phyloP scores from a whole-genome alignment of 2,329 filamentous ascomycete species.

The Lasiodiplodia sp. region DNA sequence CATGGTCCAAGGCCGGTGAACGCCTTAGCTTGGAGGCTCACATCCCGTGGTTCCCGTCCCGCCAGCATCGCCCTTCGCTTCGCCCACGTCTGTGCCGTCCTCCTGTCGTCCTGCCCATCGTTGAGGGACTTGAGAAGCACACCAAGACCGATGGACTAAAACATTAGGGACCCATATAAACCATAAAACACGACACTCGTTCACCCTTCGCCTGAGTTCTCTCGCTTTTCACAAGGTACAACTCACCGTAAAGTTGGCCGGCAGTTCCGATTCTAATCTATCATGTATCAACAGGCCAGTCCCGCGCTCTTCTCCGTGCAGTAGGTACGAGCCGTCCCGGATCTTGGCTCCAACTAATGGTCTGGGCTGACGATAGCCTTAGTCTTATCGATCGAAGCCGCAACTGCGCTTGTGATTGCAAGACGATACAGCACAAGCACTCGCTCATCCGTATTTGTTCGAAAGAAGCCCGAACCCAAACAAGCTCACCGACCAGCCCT shows the following conservation, averaged over 20 bases:
- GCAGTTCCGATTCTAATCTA: background rate
- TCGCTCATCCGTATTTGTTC: slow-evolving; percentile 4
- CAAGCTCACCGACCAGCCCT: background rate
- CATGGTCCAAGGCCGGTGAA: background rate
- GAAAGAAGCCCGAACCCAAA: background rate
- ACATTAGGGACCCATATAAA: background rate
- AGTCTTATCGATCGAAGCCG: slow-evolving; percentile 17
- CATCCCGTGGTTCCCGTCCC: background rate
- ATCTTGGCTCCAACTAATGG: background rate
- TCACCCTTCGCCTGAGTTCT: background rate
- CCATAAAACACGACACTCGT: slow-evolving; percentile 3
- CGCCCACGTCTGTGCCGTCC: background rate
- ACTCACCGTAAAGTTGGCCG: too few species aligned
- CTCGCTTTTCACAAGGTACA: background rate
- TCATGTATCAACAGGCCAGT: slow-evolving; percentile 11
- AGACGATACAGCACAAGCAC: background rate
- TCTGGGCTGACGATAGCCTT: slow-evolving; percentile 13
- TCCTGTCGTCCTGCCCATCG: background rate
- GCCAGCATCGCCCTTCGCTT: background rate
- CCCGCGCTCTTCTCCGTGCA: slow-evolving; percentile 13
- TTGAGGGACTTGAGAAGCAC: background rate
- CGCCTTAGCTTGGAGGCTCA: background rate
- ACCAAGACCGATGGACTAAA: background rate
- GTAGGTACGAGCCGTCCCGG: slow-evolving; percentile 1
- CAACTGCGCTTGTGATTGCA: slow-evolving; percentile 7